These are phyloP conservation scores for Oleoguttula mirabilis DNA, from an alignment of 495 filamentous ascomycete species.

Conservation along the genomic window DNA sequence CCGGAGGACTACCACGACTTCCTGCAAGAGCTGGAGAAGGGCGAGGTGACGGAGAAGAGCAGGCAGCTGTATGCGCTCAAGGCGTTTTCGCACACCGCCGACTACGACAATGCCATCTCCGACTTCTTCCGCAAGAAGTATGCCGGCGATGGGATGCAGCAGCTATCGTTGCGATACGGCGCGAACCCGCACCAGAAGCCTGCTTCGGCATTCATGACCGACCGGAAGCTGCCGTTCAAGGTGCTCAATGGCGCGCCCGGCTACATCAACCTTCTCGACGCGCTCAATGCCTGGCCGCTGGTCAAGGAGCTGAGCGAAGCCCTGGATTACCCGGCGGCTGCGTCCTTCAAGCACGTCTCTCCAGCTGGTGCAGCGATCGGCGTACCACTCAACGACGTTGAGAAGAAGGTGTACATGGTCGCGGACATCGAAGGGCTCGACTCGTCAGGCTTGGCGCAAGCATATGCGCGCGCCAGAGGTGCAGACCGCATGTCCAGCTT, in stretches of 20 bases:
- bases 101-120: conserved; percentile 88
- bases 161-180: conserved; percentile 81
- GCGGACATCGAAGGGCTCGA: conserved; percentile 85
- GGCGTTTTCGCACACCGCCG: conserved; percentile 96
- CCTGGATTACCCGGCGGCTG: conserved; percentile 78
- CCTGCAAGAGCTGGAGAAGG: conserved; percentile 72
- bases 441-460: conserved; percentile 73
- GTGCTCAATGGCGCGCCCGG: conserved; percentile 86
- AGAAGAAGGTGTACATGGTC: conserved; percentile 96
- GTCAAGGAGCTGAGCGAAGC: conserved; percentile 93
- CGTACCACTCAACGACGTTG: conserved; percentile 66
- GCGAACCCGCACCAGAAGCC: conserved; percentile 97
- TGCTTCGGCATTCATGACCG: conserved; percentile 64
- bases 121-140: conserved; percentile 97
- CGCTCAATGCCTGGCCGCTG: conserved; percentile 89
- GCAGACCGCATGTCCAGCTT: conserved; percentile 97
- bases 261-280: conserved; percentile 94
- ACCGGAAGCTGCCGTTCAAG: conserved; percentile 80
- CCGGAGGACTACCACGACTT: conserved; percentile 89
- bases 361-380: conserved; percentile 93
- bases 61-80: conserved; percentile 84
- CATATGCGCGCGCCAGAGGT: conserved; percentile 87
- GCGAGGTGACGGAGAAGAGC: conserved; percentile 70
- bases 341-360: conserved; percentile 98
- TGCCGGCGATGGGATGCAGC: conserved; percentile 68